These are phyloP conservation scores for Daedalea quercina DNA, from an alignment of 768 basidiomycete species.

Conservation along the genomic window DNA sequence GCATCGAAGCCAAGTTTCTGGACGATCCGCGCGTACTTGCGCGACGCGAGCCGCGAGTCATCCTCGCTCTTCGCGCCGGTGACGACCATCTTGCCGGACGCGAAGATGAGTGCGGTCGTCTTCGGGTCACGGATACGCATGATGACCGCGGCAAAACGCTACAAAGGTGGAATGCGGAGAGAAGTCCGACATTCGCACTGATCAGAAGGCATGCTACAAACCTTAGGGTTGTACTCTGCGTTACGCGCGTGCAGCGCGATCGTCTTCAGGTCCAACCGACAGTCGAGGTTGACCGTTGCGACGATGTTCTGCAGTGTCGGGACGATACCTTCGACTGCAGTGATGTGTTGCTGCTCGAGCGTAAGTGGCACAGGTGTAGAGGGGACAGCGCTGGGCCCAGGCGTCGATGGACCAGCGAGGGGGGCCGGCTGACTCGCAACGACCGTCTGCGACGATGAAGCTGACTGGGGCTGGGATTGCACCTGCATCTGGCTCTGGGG, in stretches of 20 bases:
- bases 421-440: slow-evolving; percentile 29
- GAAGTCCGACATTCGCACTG: slow-evolving; percentile 54
- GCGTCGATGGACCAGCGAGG: slow-evolving; percentile 52
- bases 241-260: slow-evolving; percentile 97
- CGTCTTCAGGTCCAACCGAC: slow-evolving; percentile 94
- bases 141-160: slow-evolving; percentile 99
- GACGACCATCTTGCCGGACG: slow-evolving; percentile 99
- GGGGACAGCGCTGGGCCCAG: slow-evolving; percentile 43
- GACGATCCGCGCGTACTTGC: slow-evolving; percentile 98
- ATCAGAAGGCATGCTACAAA: slow-evolving; percentile 51
- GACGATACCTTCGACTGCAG: slow-evolving; percentile 95
- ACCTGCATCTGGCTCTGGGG: slow-evolving; percentile 16
- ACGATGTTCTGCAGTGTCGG: slow-evolving; percentile 99
- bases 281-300: slow-evolving; percentile 97
- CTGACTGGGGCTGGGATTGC: slow-evolving; percentile 21
- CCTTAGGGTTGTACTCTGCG: slow-evolving; percentile 99
- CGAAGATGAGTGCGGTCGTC: slow-evolving; percentile 98
- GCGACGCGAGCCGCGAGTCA: slow-evolving; percentile 91
- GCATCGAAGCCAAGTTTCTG: slow-evolving; percentile 99
- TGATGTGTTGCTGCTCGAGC: slow-evolving; percentile 91
- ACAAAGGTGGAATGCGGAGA: slow-evolving; percentile 44
- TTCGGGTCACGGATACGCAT: slow-evolving; percentile 99
- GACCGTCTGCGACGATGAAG: slow-evolving; percentile 17
- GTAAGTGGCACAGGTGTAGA: slow-evolving; percentile 70
- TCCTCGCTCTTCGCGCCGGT: slow-evolving; percentile 99